phyloP scores from a whole-genome alignment of 2,329 filamentous ascomycete genomes.

The Verticillium dahliae region DNA sequence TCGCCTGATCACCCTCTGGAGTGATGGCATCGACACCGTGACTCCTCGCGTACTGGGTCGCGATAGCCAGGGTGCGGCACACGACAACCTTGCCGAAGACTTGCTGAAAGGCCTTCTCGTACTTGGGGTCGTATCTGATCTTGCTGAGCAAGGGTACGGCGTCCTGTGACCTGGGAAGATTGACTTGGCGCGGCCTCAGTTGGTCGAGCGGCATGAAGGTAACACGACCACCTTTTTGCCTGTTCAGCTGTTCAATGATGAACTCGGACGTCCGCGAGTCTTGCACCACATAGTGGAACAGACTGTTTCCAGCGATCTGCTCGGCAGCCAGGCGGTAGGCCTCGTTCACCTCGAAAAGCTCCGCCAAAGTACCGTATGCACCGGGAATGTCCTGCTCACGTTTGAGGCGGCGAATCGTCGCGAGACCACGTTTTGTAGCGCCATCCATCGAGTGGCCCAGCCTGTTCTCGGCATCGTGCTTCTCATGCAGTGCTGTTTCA shows the following conservation, averaged over 20 bases:
- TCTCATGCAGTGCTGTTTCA: constrained; percentile 67
- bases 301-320: constrained; percentile 82
- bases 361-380: constrained; percentile 86
- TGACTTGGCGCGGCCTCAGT: constrained; percentile 61
- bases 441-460: constrained; percentile 84
- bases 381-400: constrained; percentile 73
- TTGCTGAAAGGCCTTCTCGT: constrained; percentile 82
- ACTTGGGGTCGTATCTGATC: constrained; percentile 69
- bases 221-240: constrained; percentile 74
- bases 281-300: constrained; percentile 96
- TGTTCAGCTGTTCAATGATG: constrained; percentile 73
- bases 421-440: constrained; percentile 77
- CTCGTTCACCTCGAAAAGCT: constrained; percentile 82
- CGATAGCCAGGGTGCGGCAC: constrained; percentile 82
- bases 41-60: constrained; percentile 84
- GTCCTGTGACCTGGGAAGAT: constrained; percentile 64
- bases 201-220: constrained; percentile 93
- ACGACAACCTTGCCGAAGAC: constrained; percentile 95
- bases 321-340: constrained; percentile 85
- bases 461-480: constrained; percentile 68
- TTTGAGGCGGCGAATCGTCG: constrained; percentile 79
- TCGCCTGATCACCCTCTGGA: constrained; percentile 86
- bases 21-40: constrained; percentile 92
- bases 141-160: constrained; percentile 83
- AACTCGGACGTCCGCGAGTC: constrained; percentile 80